Base-by-base conservation (phyloP, 2,329 filamentous ascomycete species). In the Epichloe gansuensis region DNA sequence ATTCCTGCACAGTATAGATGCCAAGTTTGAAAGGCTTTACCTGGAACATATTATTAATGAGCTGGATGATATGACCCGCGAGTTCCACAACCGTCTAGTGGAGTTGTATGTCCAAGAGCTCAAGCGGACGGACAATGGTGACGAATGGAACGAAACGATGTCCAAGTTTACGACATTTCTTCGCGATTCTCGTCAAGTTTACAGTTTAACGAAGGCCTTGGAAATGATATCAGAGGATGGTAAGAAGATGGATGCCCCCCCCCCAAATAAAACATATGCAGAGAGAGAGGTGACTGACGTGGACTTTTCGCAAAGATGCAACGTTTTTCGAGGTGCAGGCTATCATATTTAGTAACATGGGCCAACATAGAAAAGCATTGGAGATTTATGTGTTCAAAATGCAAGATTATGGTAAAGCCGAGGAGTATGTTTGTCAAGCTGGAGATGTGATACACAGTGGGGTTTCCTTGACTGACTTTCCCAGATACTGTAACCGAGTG, bases 381-480 rank as follows among this genome's bases (percentile, higher is more conserved):
- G 86, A 93, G 64, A 95, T 98, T 50, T 98, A 95, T 65, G 91
- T 97, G 31, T 98, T 96, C 70, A 93, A 91, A 66, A 80, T 98
- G 66, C 74, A 86, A 58, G 85, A 95, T 65, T 91, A 87, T 56
- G 73, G 72, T 12, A 97, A 95, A 68, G 93, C 93, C 35, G 93
- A 98, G 77, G 89, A 95, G 84, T 95, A 72, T 55, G 82, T 48
- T 74, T 46, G 13, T 6, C 36, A 41, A 13, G 42, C 34, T 35
- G 21, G 23, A 25, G 42, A 35, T 21, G 15, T n/a, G 12, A 41
- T n/a, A 9, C 6, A 21, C 13, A n/a, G 5, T 49, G 25, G 12
- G 3, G n/a, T 31, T 39, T 23, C n/a, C 15, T 17, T n/a, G 43
- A 41, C 55, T 67, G 51, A 65, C 56, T 43, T 25, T 5, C 15